Conservation (phyloP, 176 grass and related monocot species). For the Lolium rigidum region DNA sequence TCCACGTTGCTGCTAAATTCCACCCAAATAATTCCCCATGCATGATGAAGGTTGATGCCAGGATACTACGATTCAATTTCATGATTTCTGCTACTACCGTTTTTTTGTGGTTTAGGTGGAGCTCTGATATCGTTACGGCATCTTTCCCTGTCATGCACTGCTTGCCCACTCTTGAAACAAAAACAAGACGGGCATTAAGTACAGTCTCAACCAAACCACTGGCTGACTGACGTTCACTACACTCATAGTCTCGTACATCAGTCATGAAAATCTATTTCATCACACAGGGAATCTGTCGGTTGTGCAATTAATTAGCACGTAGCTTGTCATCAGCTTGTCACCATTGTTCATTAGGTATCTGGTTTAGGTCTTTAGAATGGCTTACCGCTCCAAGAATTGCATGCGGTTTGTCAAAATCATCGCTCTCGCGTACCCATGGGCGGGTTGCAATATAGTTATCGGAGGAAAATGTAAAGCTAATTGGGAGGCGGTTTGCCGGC, state of each 20-base stretch:
- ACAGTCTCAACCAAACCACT: slow-evolving; percentile 58
- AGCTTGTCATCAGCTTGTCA: not conserved
- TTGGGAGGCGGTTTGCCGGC: no score
- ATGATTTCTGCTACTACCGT: not conserved
- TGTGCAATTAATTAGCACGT: slow-evolving; percentile 33
- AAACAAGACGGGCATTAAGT: slow-evolving; percentile 21
- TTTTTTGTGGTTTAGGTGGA: slow-evolving; percentile 51
- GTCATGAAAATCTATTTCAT: slow-evolving; percentile 24
- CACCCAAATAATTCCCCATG: not conserved
- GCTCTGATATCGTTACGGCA: slow-evolving; percentile 27
- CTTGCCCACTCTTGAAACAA: slow-evolving; percentile 29
- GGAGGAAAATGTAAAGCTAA: no score
- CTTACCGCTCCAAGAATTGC: not conserved
- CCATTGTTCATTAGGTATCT: not conserved
- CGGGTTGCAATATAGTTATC: no score
- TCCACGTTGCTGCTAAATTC: not conserved
- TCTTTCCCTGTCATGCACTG: slow-evolving; percentile 34
- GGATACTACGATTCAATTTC: not conserved
- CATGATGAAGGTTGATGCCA: not conserved
- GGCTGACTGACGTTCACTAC: not conserved
- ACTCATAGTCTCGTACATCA: not conserved
- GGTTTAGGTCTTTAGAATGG: not conserved
- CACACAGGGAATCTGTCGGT: slow-evolving; percentile 17
- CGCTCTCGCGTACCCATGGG: no score
- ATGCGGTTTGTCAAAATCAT: not conserved